Conservation (phyloP, 2,329 filamentous ascomycete genomes). For the Lachnellula occidentalis region DNA sequence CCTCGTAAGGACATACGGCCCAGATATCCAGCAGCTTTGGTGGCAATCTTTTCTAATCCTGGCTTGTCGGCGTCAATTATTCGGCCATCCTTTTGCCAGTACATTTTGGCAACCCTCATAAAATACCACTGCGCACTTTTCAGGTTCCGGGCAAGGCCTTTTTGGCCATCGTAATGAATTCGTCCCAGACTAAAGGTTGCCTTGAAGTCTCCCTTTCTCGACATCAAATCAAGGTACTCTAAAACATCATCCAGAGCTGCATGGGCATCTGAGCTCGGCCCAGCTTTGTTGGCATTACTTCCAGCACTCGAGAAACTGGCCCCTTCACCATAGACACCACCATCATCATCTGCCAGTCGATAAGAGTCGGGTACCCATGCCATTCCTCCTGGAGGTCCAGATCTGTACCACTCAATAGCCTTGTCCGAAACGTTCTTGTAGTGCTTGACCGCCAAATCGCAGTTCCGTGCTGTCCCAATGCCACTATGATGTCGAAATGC, state of each 20-base stretch:
- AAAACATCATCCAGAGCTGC: constrained; percentile 89
- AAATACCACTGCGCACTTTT: constrained; percentile 63
- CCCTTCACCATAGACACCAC: constrained; percentile 91
- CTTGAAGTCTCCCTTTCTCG: constrained; percentile 66
- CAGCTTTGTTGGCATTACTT: constrained; percentile 68
- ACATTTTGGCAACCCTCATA: constrained; percentile 58
- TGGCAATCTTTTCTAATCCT: constrained; percentile 57
- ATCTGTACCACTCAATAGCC: constrained; percentile 79
- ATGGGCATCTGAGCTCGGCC: constrained; percentile 71
- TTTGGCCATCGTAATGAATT: constrained; percentile 64
- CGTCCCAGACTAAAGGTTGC: constrained; percentile 65
- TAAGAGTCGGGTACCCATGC: constrained; percentile 72
- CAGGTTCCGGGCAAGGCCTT: constrained; percentile 55
- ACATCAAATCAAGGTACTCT: constrained; percentile 75
- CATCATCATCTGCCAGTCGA: constrained; percentile 82
- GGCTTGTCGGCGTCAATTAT: constrained; percentile 49
- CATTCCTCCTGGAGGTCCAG: constrained; percentile 84
- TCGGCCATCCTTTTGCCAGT: constrained; percentile 62
- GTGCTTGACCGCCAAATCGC: constrained; percentile 77
- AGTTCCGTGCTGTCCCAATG: constrained; percentile 79
- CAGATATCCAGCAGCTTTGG: constrained; percentile 66
- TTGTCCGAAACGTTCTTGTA: constrained; percentile 95
- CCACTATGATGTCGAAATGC: constrained; percentile 81
- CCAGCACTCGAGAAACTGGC: constrained; percentile 88
- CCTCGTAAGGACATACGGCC: constrained; percentile 68